Evolutionary conservation across 2,329 filamentous ascomycete genomes (phyloP).

Genomic region (Exophiala alcalophila): DNA sequence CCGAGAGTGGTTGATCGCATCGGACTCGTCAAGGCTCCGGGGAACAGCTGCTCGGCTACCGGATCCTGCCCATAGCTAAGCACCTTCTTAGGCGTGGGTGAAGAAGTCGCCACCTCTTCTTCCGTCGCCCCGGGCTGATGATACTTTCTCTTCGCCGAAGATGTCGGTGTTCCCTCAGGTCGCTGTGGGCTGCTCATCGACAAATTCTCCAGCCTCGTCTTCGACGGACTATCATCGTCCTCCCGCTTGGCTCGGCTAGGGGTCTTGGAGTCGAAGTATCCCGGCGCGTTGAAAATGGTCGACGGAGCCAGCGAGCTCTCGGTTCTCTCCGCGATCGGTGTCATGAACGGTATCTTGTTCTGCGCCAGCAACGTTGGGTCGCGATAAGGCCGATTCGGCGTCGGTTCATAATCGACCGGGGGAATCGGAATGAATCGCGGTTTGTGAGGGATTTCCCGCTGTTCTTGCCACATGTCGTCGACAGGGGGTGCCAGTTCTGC

Average conservation of each 20-base stretch:
- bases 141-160: conserved; percentile 21
- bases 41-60: not conserved
- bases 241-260: conserved; percentile 60
- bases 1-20: conserved; percentile 5
- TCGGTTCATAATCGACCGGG: conserved; percentile 78
- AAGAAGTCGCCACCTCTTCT: conserved; percentile 14
- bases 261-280: conserved; percentile 68
- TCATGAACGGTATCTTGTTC: conserved; percentile 96
- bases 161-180: conserved; percentile 49
- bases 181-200: conserved; percentile 64
- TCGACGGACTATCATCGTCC: conserved; percentile 28
- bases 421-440: conserved; percentile 73
- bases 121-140: conserved; percentile 11
- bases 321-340: conserved; percentile 92
- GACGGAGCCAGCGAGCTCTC: conserved; percentile 77
- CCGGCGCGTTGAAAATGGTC: conserved; percentile 56
- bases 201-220: conserved; percentile 45
- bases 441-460: conserved; percentile 44
- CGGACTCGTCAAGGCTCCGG: not conserved
- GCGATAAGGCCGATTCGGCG: conserved; percentile 71
- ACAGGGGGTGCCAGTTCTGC: conserved; percentile 33
- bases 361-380: conserved; percentile 78
- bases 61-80: not conserved
- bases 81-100: conserved; percentile 14
- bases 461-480: conserved; percentile 30